Percentiles rank a stretch among this genome's conserved stretches.
phyloP scores from a whole-genome alignment of 2,329 filamentous ascomycete genomes.

The Aureobasidium mangrovei region DNA sequence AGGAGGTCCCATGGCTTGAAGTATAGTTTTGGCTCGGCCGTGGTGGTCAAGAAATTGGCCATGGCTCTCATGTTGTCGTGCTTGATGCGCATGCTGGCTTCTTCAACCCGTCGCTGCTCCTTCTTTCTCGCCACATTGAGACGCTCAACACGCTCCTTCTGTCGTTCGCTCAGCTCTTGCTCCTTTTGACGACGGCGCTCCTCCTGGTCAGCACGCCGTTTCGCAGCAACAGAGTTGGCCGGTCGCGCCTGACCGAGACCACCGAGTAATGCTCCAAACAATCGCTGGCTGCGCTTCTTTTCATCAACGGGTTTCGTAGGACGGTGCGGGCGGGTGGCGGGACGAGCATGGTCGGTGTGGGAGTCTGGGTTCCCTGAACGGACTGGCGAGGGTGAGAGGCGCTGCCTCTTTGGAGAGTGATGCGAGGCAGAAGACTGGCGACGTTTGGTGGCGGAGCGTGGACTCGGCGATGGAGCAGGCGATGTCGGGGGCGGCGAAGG shows the following conservation, averaged over 20 bases:
- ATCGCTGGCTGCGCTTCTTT: slow-evolving; percentile 70
- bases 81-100: slow-evolving; percentile 57
- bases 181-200: slow-evolving; percentile 5
- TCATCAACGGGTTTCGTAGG: slow-evolving; percentile 48
- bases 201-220: slow-evolving; percentile 10
- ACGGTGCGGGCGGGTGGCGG: not conserved
- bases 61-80: slow-evolving; percentile 63
- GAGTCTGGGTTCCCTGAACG: not conserved
- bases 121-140: slow-evolving; percentile 42
- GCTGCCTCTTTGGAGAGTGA: slow-evolving; percentile 2
- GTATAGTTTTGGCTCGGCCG: slow-evolving; percentile 65
- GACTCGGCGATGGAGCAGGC: not conserved
- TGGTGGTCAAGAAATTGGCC: slow-evolving; percentile 67
- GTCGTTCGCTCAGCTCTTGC: slow-evolving; percentile 11
- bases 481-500: slow-evolving; percentile 3
- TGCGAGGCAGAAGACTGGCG: not conserved
- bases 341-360: not conserved
- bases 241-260: not conserved
- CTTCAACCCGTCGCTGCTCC: slow-evolving; percentile 68
- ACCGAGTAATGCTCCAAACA: slow-evolving; percentile 70
- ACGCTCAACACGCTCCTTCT: slow-evolving; percentile 1
- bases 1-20: slow-evolving; percentile 77
- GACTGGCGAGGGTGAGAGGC: not conserved
- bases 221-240: not conserved
- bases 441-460: slow-evolving; percentile 5